Conservation (phyloP, 2,329 filamentous ascomycete genomes). For the Arthrobotrys sphaeroides region DNA sequence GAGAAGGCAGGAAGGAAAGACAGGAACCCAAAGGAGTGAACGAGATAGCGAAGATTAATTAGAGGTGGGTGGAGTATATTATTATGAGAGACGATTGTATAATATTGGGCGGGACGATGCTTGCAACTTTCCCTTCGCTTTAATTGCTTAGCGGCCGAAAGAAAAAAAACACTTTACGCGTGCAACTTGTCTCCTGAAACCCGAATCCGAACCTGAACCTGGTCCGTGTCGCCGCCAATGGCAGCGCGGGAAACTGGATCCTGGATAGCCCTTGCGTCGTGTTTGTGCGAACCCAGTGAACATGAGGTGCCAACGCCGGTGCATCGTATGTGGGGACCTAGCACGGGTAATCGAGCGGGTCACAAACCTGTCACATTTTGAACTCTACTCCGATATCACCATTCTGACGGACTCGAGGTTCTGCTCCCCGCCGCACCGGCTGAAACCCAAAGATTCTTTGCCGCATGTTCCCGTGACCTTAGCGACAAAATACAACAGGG, state of each 20-base stretch:
- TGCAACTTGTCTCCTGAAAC: not conserved
- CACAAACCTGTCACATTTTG: not conserved
- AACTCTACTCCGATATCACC: not conserved
- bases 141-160: not conserved
- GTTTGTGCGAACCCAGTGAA: not conserved
- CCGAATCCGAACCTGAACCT: not conserved
- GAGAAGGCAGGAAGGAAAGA: not conserved
- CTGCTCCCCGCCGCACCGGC: too few relatives aligned
- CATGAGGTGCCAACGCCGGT: not conserved
- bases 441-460: not conserved
- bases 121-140: too few relatives aligned
- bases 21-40: not conserved
- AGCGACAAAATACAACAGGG: not conserved
- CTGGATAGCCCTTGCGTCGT: not conserved
- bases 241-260: not conserved
- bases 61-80: not conserved
- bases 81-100: too few relatives aligned
- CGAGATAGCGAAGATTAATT: not conserved
- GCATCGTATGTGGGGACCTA: not conserved
- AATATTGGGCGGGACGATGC: too few relatives aligned
- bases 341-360: not conserved
- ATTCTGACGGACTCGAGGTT: too few relatives aligned
- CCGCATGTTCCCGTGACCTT: not conserved
- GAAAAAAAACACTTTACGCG: constrained; percentile 11
- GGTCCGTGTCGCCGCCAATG: constrained; percentile 1